phyloP scores from a whole-genome alignment of 805 yeast genomes.

The Brettanomyces anomalus region DNA sequence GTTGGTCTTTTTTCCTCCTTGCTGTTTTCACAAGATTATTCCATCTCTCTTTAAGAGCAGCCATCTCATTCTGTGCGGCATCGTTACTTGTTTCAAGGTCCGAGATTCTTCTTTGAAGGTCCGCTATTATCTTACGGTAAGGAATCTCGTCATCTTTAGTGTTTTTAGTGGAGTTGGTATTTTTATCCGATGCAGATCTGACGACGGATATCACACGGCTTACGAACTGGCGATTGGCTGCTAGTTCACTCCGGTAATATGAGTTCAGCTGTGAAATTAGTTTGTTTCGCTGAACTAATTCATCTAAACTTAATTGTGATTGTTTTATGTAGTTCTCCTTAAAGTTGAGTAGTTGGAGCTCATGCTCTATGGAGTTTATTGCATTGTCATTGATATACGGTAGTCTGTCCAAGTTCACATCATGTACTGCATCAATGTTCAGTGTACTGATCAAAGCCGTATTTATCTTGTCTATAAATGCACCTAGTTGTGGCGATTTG shows the following conservation, averaged over 20 bases:
- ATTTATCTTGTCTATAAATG: conserved; percentile 1
- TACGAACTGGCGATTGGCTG: conserved; percentile 21
- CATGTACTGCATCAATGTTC: conserved; percentile 14
- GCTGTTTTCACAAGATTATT: conserved; percentile 59
- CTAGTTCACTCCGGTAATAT: conserved; percentile 22
- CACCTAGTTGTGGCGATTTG: not conserved
- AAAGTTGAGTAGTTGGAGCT: conserved; percentile 22
- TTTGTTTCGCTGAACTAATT: conserved; percentile 23
- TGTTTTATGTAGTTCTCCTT: conserved; percentile 16
- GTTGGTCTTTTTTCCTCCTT: conserved; percentile 35
- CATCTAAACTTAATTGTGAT: conserved; percentile 11
- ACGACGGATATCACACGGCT: conserved; percentile 10
- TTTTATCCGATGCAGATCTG: not conserved
- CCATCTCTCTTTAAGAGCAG: conserved; percentile 53
- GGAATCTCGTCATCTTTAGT: not conserved
- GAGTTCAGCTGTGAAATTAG: conserved; percentile 18
- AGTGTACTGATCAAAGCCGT: conserved; percentile 17
- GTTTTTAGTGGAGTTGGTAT: not conserved
- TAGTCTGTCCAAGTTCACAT: conserved; percentile 11
- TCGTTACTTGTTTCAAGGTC: conserved; percentile 23
- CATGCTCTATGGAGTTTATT: conserved; percentile 22
- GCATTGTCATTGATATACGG: conserved; percentile 18
- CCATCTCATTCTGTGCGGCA: conserved; percentile 38
- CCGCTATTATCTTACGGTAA: conserved; percentile 10
- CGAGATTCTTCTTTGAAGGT: conserved; percentile 19